A percentile compares a stretch with the other conserved stretches of the same genome.
Conservation (phyloP, 2,329 filamentous ascomycete species). For the Colletotrichum simmondsii region DNA sequence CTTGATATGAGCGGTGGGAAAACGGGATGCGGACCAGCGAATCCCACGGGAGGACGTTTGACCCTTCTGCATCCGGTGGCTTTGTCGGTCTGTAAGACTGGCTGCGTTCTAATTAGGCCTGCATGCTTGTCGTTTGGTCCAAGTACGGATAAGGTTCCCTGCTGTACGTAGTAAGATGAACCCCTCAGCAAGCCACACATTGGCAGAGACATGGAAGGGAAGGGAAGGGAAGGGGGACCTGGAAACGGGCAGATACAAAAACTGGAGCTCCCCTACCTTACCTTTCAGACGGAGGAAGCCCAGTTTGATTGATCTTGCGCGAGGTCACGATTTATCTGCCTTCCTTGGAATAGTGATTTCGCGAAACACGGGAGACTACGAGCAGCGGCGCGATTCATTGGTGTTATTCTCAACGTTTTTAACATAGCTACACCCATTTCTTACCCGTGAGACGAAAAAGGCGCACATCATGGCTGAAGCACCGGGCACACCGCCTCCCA, state of each 20-base stretch:
- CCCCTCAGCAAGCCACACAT: neutral
- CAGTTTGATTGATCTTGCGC: neutral
- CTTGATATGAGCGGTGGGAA: no score
- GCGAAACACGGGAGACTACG: no score
- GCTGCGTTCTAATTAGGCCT: no score
- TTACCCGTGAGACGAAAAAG: neutral
- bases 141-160: neutral
- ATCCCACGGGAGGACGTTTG: no score
- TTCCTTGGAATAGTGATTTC: no score
- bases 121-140: neutral
- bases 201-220: neutral
- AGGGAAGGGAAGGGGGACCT: neutral
- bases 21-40: no score
- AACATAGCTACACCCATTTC: neutral
- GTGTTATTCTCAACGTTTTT: no score
- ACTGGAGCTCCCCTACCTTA: neutral
- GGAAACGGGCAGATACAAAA: neutral
- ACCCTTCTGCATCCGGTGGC: neutral
- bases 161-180: neutral
- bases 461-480: neutral
- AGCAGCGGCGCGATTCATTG: neutral
- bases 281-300: neutral
- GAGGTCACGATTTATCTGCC: no score
- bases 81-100: neutral
- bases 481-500: neutral